These are phyloP conservation scores for button mushroom (Agaricus bisporus) DNA, from an alignment of 768 basidiomycete genomes.

Conservation along the genomic window DNA sequence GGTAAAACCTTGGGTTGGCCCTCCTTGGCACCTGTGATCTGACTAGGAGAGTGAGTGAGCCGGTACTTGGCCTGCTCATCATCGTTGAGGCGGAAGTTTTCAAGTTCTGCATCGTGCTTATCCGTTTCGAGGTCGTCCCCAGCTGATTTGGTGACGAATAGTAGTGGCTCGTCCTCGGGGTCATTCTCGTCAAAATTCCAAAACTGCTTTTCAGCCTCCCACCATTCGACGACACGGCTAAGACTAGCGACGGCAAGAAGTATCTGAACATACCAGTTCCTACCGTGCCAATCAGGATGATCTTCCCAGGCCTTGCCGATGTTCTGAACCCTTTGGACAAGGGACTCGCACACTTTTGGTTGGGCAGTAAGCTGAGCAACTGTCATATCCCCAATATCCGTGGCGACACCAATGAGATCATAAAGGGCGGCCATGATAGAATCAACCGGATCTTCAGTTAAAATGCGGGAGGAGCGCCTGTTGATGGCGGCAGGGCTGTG, in stretches of 20 bases:
- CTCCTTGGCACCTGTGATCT: slow-evolving; percentile 49
- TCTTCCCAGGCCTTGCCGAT: slow-evolving; percentile 97
- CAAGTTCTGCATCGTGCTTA: slow-evolving; percentile 34
- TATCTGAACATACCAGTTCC: slow-evolving; percentile 97
- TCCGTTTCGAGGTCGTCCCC: slow-evolving; percentile 44
- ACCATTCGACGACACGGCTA: slow-evolving; percentile 97
- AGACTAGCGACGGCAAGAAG: slow-evolving; percentile 93
- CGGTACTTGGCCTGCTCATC: slow-evolving; percentile 50
- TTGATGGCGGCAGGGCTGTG: slow-evolving; percentile 45
- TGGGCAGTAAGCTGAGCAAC: slow-evolving; percentile 79
- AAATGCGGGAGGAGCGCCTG: slow-evolving; percentile 75
- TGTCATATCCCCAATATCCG: slow-evolving; percentile 89
- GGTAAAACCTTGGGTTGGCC: slow-evolving; percentile 43
- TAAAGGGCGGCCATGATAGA: slow-evolving; percentile 88
- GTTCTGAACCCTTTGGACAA: slow-evolving; percentile 86
- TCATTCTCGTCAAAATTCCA: slow-evolving; percentile 98
- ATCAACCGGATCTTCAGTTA: slow-evolving; percentile 81
- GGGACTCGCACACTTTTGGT: slow-evolving; percentile 77
- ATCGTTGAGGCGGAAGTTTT: slow-evolving; percentile 42
- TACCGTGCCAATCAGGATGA: slow-evolving; percentile 95
- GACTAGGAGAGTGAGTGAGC: slow-evolving; percentile 41
- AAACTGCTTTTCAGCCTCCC: slow-evolving; percentile 99
- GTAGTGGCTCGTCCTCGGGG: slow-evolving; percentile 85
- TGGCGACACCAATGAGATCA: slow-evolving; percentile 88
- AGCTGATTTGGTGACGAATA: slow-evolving; percentile 89